Evolutionary conservation across 1,139 yeast species (phyloP), one percentile per base, ranked within the genome.

Genomic region (Torulaspora pretoriensis): DNA sequence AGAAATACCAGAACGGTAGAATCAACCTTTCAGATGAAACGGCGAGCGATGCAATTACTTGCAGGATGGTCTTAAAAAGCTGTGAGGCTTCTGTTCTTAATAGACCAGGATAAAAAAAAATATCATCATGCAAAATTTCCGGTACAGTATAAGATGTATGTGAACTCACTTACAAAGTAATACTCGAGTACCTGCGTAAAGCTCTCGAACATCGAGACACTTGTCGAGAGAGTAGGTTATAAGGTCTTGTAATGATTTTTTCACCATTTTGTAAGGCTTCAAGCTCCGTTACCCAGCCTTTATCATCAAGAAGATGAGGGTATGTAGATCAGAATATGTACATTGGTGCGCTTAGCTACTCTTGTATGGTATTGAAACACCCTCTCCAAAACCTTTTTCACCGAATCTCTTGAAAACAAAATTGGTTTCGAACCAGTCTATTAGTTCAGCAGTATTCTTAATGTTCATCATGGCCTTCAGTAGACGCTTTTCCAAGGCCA

Each of bases 371-470:
- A 85, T 75, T 6, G 75, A 81, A 0, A 71, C 68, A 1, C 70
- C 67, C n/a, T 71, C 64, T 3, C 81, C 96, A 67, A 83, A 90
- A 0, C 82, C 89, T 0, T 59, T 63, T 12, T 92, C 95, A 1
- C 78, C 80, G 4, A 72, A 69, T 53, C 97, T 72, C 51, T 74
- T 78, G 47, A 92, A 65, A 2, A 74, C 71, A 61, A 89, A 92
- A 43, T 77, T 68, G 0, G 59, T 59, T 60, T 92, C 97, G 58
- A 92, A 78, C 87, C 90, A 90, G 59, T 87, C 94, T 23, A 89
- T 64, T 56, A 92, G 65, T 51, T 83, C 87, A 2, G 80, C 72
- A 50, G 85, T 66, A 42, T 72, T 72, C 19, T 70, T 72, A 42
- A 75, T 66, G 39, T 75, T 77, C 70, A 89, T 89, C 74, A 92